Evolutionary conservation across 2,329 filamentous ascomycete species (phyloP).

Genomic region (Botrytis sinoallii): DNA sequence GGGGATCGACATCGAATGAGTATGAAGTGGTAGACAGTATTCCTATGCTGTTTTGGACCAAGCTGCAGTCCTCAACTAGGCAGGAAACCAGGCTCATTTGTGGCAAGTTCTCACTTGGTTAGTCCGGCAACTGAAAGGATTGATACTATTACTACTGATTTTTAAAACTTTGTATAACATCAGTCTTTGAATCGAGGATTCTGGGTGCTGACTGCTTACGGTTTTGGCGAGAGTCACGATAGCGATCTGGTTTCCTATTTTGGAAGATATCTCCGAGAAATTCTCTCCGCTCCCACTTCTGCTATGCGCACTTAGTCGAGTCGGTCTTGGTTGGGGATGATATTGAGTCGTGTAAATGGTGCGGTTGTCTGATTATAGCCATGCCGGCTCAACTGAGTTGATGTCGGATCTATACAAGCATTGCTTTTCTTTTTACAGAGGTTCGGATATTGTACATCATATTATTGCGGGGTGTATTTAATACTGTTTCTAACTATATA

Average conservation of each 20-base stretch:
- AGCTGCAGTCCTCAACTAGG: too few species aligned
- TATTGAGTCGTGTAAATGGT: accelerated
- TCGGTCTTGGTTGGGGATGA: accelerated
- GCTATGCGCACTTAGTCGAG: not conserved
- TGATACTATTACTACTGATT: not conserved
- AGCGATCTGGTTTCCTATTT: not conserved
- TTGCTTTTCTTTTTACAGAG: not conserved
- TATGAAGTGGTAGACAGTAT: too few species aligned
- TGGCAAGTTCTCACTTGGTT: not conserved
- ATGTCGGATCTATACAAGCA: not conserved
- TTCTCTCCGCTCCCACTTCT: not conserved
- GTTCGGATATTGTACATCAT: not conserved
- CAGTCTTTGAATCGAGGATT: not conserved
- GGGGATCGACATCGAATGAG: too few species aligned
- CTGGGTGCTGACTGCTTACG: not conserved
- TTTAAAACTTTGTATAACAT: not conserved
- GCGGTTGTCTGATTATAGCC: not conserved
- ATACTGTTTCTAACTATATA: not conserved
- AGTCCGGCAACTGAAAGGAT: not conserved
- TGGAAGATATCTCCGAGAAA: not conserved
- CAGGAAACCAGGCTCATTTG: not conserved
- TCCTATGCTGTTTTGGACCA: too few species aligned
- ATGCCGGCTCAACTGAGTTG: not conserved
- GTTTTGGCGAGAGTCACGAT: not conserved
- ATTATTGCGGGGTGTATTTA: not conserved